Conservation (phyloP, 2,329 filamentous ascomycete genomes). For the Xylariaceae sp. region DNA sequence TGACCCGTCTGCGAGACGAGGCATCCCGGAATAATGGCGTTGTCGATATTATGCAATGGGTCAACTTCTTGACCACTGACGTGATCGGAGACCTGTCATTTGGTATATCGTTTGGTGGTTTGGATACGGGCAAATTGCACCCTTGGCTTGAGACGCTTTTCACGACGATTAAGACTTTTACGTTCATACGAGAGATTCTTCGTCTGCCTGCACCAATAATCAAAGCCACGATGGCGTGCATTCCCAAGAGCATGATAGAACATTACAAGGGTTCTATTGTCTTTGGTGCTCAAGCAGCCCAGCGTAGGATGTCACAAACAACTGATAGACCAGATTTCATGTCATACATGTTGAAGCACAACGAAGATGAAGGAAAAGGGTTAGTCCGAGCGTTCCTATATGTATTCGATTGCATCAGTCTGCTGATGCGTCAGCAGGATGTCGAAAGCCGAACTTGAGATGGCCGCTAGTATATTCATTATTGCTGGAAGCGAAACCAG, state of each 20-base stretch:
- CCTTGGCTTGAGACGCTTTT: constrained; percentile 20
- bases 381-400: background rate
- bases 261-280: background rate
- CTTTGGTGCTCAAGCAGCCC: background rate
- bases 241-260: background rate
- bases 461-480: constrained; percentile 36
- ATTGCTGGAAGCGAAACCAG: constrained; percentile 54
- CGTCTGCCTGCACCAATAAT: constrained; percentile 1
- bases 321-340: constrained; percentile 21
- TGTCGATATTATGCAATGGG: constrained; percentile 28
- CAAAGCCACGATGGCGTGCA: background rate
- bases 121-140: constrained; percentile 14
- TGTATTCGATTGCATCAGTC: background rate
- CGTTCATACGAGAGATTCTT: constrained; percentile 16
- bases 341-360: constrained; percentile 15
- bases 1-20: constrained; percentile 2
- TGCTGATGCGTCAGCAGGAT: constrained; percentile 7
- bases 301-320: background rate
- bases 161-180: constrained; percentile 9
- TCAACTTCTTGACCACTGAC: constrained; percentile 23
- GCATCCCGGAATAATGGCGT: background rate
- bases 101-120: constrained; percentile 25
- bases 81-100: constrained; percentile 30
- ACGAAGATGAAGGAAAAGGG: constrained; percentile 3
- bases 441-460: constrained; percentile 17